phyloP scores from a whole-genome alignment of 2,329 filamentous ascomycete species.

The Fusarium torulosum region DNA sequence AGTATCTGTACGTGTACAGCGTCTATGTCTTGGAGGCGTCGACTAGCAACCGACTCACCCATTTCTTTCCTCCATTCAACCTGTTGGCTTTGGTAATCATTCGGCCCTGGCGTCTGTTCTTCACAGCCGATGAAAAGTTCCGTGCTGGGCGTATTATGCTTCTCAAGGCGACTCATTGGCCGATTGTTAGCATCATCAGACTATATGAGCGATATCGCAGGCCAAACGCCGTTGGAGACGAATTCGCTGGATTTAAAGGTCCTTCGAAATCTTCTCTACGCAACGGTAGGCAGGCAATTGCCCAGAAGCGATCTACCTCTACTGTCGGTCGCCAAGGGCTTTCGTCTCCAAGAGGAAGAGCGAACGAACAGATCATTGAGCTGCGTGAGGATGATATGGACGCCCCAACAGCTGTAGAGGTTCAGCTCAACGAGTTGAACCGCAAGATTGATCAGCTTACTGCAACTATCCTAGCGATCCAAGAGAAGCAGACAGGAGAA shows the following conservation, averaged over 20 bases:
- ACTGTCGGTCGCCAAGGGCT: conserved; percentile 32
- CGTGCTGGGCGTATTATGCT: conserved; percentile 71
- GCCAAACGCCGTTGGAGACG: conserved; percentile 54
- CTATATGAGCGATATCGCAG: conserved; percentile 70
- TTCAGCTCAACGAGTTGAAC: conserved; percentile 66
- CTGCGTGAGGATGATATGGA: conserved; percentile 54
- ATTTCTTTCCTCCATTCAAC: conserved; percentile 80
- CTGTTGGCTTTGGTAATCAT: conserved; percentile 78
- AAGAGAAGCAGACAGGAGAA: conserved; percentile 51
- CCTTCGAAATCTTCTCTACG: conserved; percentile 52
- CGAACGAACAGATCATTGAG: conserved; percentile 30
- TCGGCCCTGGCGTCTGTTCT: conserved; percentile 76
- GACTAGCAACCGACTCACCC: conserved; percentile 75
- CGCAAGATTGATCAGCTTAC: conserved; percentile 71
- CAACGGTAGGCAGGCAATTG: conserved; percentile 31
- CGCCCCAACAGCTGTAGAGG: conserved; percentile 59
- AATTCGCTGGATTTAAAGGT: conserved; percentile 64
- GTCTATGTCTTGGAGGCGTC: conserved; percentile 75
- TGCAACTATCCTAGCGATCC: conserved; percentile 63
- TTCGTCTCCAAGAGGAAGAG: conserved; percentile 37
- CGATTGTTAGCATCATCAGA: conserved; percentile 77
- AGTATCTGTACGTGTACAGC: conserved; percentile 83
- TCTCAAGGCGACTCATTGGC: conserved; percentile 73
- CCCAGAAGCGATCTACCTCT: conserved; percentile 38
- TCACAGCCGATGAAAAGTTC: conserved; percentile 72